A percentile compares a stretch with the other conserved stretches of the same genome.
phyloP scores from a whole-genome alignment of 768 basidiomycete species.

The Pisolithus orientalis region DNA sequence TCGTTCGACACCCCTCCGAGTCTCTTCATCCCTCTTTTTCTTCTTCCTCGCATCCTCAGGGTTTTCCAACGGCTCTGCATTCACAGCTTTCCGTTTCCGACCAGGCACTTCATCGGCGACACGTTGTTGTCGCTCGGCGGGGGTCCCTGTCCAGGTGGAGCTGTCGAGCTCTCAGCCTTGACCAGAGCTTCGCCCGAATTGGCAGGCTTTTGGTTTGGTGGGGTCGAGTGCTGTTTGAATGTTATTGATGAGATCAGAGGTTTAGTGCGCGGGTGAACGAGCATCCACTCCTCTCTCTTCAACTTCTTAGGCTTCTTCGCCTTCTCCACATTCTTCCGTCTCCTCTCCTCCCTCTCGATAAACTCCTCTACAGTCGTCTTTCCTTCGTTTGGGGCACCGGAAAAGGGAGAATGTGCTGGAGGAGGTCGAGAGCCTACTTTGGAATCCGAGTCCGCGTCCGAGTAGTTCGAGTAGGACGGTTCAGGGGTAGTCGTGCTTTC shows the following conservation, averaged over 20 bases:
- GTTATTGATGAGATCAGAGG: not conserved
- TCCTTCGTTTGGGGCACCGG: conserved; percentile 28
- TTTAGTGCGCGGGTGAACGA: conserved; percentile 44
- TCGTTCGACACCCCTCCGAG: conserved; percentile 50
- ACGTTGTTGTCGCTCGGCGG: conserved; percentile 84
- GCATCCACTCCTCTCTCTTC: conserved; percentile 96
- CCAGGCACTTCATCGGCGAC: conserved; percentile 92
- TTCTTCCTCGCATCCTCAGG: conserved; percentile 41
- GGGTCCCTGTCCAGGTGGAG: conserved; percentile 96
- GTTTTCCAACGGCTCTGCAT: conserved; percentile 38
- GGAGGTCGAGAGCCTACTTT: conserved; percentile 83
- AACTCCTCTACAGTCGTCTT: conserved; percentile 76
- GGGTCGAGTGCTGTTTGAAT: conserved; percentile 71
- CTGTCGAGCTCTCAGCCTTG: conserved; percentile 41
- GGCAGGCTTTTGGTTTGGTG: conserved; percentile 70
- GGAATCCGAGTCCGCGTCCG: conserved; percentile 60
- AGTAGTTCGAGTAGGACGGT: conserved; percentile 16
- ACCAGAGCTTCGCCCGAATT: conserved; percentile 61
- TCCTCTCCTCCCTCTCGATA: conserved; percentile 75
- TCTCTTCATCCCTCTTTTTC: conserved; percentile 59
- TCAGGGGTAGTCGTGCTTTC: not conserved
- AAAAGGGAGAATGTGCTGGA: conserved; percentile 26
- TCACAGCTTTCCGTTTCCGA: conserved; percentile 68
- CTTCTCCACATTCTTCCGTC: conserved; percentile 71
- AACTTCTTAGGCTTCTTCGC: conserved; percentile 70